Evolutionary conservation across 371 early-diverging fungal species (phyloP), one percentile per base, ranked within the genome.

Genomic region (Mortierella sp.): DNA sequence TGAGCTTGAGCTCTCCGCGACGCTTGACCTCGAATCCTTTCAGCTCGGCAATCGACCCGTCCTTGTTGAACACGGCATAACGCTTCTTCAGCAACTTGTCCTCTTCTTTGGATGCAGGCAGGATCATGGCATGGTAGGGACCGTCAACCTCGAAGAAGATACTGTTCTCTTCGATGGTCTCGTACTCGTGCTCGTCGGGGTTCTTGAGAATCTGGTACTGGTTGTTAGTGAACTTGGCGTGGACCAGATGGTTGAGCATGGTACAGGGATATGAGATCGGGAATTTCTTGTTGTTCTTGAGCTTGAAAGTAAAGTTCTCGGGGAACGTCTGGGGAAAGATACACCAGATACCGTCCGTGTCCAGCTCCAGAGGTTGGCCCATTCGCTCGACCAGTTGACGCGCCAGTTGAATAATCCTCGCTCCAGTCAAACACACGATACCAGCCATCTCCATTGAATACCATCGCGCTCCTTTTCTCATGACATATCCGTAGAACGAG

Each of bases 281-380:
- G 65, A 95, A 89, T 14, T 90, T 92, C 83, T 97, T 97, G 60
- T 97, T 97, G 74, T 92, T 94, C 65, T 89, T 91, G 38, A 97
- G 90, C 68, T 94, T 93, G 89, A 99, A 96, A 2, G 90, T 88
- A 88, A 97, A 97, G 80, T 96, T 97, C 80, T 98, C 97, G 0
- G 99, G 99, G 80, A 99, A 99, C 0, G 92, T 91, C 26, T 92
- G 89, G 0, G 99, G 99, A 50, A 99, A 89, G 45, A 99, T 96
- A 89, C 99, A 99, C 99, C 99, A 99, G 83, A 99, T 99, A 77
- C 99, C 99, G 87, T 99, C 99, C 11, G 99, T 99, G 89, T 99
- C 99, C 73, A 99, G 88, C 90, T 99, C 99, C 10, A 99, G 91
- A 3, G 99, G 98, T 24, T 98, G 93, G 11, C 99, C 99, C 70